Percentiles rank a stretch among this genome's conserved stretches.
Conservation (phyloP, 306 rosid species). For the Castanea mollissima region DNA sequence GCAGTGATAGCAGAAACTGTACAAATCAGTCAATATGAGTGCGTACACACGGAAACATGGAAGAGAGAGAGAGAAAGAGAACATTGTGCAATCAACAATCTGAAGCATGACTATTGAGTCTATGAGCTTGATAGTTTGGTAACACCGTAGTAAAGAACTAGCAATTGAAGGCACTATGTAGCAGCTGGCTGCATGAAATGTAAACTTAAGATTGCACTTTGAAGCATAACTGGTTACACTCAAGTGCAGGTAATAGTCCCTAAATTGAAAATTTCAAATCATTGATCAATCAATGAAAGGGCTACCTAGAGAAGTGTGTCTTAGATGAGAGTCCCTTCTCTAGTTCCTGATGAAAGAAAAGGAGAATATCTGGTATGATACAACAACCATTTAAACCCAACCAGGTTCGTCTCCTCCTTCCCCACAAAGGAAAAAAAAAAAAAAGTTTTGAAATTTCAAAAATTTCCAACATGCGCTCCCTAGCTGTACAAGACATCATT, state of each 20-base stretch:
- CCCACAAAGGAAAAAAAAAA: too few species aligned
- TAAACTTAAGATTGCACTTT: background rate
- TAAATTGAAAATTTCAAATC: background rate
- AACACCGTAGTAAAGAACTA: background rate
- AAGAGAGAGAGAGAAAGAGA: background rate
- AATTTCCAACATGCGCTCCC: background rate
- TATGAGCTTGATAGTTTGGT: slow-evolving; percentile 3
- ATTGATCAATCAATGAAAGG: background rate
- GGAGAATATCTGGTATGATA: background rate
- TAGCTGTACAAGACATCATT: too few species aligned
- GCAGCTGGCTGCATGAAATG: background rate
- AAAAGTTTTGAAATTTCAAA: background rate
- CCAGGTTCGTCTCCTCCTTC: background rate
- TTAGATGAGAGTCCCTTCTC: background rate
- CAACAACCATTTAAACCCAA: background rate
- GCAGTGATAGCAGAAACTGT: background rate
- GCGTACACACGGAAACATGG: background rate
- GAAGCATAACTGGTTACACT: background rate
- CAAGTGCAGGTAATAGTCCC: background rate
- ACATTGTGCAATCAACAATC: background rate
- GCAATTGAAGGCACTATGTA: slow-evolving; percentile 5
- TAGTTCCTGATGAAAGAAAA: background rate
- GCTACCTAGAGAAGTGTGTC: background rate
- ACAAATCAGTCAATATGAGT: background rate
- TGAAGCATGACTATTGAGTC: background rate